Percentiles rank a stretch among this genome's conserved stretches.
These are phyloP conservation scores for Xylaria telfairii DNA, from an alignment of 495 filamentous ascomycete species.

Conservation along the genomic window DNA sequence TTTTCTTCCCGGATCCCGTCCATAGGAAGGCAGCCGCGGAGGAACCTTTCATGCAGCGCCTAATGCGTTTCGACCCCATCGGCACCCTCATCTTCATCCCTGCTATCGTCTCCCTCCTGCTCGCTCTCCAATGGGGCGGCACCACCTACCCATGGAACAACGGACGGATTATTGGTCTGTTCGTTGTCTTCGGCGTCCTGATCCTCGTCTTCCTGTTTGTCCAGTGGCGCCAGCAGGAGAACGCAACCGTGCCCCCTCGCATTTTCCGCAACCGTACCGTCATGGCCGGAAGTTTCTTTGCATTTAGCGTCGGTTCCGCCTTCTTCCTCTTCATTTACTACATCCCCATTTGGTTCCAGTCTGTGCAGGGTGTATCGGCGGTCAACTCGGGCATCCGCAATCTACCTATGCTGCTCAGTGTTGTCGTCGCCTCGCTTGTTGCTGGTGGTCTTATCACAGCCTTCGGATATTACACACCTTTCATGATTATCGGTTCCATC, in stretches of 20 bases:
- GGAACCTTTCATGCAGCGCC: conserved; percentile 52
- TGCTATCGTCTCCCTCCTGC: conserved; percentile 70
- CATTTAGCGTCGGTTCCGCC: conserved; percentile 61
- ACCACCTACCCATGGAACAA: conserved; percentile 69
- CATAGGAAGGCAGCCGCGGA: conserved; percentile 39
- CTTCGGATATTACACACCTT: conserved; percentile 79
- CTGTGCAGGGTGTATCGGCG: conserved; percentile 73
- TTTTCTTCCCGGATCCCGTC: conserved; percentile 62
- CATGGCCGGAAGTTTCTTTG: conserved; percentile 58
- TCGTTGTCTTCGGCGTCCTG: conserved; percentile 72
- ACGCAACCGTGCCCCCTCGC: conserved; percentile 73
- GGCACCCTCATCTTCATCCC: conserved; percentile 75
- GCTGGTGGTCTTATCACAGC: conserved; percentile 65
- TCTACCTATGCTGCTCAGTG: conserved; percentile 71
- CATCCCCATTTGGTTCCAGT: conserved; percentile 90
- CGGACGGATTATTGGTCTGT: conserved; percentile 70
- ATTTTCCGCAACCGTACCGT: conserved; percentile 76
- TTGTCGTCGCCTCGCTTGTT: conserved; percentile 66
- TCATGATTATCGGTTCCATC: conserved; percentile 66
- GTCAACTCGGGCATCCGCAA: conserved; percentile 77
- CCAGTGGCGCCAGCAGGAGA: conserved; percentile 68
- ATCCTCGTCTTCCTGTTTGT: conserved; percentile 63
- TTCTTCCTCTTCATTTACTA: conserved; percentile 76
- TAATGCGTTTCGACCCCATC: conserved; percentile 67
- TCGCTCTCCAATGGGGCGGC: conserved; percentile 88